Percentiles rank a stretch among this genome's conserved stretches.
These are phyloP conservation scores for Volvariella volvacea DNA, from an alignment of 1,284 basidiomycete species.

Conservation along the genomic window DNA sequence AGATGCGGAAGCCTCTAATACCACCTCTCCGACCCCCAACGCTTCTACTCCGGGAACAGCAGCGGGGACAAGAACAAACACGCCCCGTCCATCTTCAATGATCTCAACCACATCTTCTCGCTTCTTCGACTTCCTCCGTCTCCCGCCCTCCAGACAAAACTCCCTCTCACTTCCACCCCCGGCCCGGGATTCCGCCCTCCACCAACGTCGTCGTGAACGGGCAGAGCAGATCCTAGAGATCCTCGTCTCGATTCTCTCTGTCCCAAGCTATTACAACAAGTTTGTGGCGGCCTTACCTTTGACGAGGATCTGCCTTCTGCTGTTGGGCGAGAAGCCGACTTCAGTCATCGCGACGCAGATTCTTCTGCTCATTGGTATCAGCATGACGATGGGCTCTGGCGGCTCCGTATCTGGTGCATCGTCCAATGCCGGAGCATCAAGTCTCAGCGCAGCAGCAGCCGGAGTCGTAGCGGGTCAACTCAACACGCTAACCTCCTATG, in stretches of 20 bases:
- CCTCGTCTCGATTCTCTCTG: slow-evolving; percentile 51
- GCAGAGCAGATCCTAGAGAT: slow-evolving; percentile 57
- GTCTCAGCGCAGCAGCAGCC: slow-evolving; percentile 24
- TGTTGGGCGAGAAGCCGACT: slow-evolving; percentile 65
- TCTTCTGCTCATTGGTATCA: slow-evolving; percentile 51
- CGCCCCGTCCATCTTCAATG: too few species aligned
- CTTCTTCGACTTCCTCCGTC: too few species aligned
- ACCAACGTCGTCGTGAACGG: too few species aligned
- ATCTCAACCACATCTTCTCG: too few species aligned
- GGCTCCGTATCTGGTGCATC: too few species aligned
- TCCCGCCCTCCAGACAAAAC: too few species aligned
- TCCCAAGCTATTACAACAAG: slow-evolving; percentile 46
- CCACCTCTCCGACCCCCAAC: slow-evolving; percentile 45
- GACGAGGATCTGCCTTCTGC: slow-evolving; percentile 64
- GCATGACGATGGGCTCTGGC: slow-evolving; percentile 24
- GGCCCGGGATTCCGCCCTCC: too few species aligned
- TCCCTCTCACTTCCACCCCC: too few species aligned
- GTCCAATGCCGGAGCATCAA: too few species aligned
- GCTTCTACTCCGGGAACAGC: slow-evolving; percentile 38
- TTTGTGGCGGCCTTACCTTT: slow-evolving; percentile 67
- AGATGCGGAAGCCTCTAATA: slow-evolving; percentile 29
- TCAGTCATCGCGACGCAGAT: slow-evolving; percentile 52
- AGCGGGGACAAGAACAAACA: slow-evolving; percentile 41
- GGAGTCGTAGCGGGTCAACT: too few species aligned
- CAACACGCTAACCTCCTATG: too few species aligned